Percentiles rank a stretch among this genome's conserved stretches.
phyloP scores from a whole-genome alignment of 768 basidiomycete genomes.

The Boletus tylopilopsis region DNA sequence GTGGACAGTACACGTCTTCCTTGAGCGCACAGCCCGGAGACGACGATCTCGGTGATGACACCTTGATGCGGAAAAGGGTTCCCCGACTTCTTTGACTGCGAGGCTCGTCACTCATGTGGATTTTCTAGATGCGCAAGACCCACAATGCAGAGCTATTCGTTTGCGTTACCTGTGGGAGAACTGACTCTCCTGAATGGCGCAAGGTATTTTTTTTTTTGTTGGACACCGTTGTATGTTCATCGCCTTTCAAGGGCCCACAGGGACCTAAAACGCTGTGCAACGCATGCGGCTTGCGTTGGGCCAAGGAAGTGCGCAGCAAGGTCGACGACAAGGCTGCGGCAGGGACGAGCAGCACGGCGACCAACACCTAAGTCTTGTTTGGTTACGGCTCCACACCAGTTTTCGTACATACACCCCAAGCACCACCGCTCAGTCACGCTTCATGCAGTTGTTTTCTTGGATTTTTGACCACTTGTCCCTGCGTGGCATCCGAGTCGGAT shows the following conservation, averaged over 20 bases:
- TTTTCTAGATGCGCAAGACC: constrained; percentile 34
- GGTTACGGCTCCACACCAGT: not conserved
- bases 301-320: constrained; percentile 60
- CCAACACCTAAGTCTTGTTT: constrained; percentile 13
- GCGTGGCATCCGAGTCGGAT: constrained; percentile 7
- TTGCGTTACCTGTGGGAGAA: constrained; percentile 89
- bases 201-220: constrained; percentile 46
- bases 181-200: constrained; percentile 97
- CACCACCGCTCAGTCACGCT: constrained; percentile 1
- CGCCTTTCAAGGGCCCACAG: constrained; percentile 63
- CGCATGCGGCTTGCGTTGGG: constrained; percentile 93
- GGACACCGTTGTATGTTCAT: constrained; percentile 15
- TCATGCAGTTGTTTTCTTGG: constrained; percentile 13
- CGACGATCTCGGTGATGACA: constrained; percentile 49
- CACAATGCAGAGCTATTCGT: constrained; percentile 67
- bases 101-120: constrained; percentile 1
- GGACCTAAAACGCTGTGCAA: constrained; percentile 99
- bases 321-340: constrained; percentile 32
- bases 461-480: constrained; percentile 12
- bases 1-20: constrained; percentile 14
- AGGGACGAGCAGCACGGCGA: constrained; percentile 19
- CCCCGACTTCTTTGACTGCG: not conserved
- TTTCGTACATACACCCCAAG: constrained; percentile 5
- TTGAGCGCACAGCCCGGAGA: constrained; percentile 16
- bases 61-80: constrained; percentile 64